Base-by-base conservation (phyloP, 2,329 filamentous ascomycete species). In the Pseudogymnoascus sp. region DNA sequence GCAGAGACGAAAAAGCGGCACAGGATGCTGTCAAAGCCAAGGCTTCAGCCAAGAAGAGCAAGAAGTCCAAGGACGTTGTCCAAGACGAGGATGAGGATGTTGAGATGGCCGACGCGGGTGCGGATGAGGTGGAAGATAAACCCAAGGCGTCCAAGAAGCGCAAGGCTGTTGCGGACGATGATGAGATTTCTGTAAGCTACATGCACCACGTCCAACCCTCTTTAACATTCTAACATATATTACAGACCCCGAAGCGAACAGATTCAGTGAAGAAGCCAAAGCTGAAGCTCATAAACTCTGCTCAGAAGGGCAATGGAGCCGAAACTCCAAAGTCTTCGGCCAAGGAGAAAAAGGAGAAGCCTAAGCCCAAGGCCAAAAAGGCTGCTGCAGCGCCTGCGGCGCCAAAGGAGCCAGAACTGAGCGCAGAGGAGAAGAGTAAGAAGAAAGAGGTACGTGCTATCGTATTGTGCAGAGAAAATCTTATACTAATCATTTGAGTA, bases 81-180 rank as follows among this genome's bases (percentile, higher is more conserved):
- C 79, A 79, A 54, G 82, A 80, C 20, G 74, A 73, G 7, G 80
- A 81, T 36, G 80, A 82, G 25, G 83, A 86, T 65, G 69, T 80
- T 8, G 85, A 86, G 3, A 86, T 88, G 79, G 79, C 78, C 41
- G 85, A 88, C 58, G 68, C 66, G 3, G 59, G 58, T 65, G 77
- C 73, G 36, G 76, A 76, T 62, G 80, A 77, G 57, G 74, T 76
- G 67, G 74, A 76, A 63, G 81, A 82, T 73, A 81, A 81, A 70
- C 71, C 81, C 6, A 83, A 82, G 71, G 76, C 76, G 58, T 76
- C 76, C 6, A 89, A 88, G 83, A 96, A 96, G 82, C 87, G 92
- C 69, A 96, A 96, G 83, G 87, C 90, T 70, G 80, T 78, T 20
- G 77, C 75, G 1, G 84, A 86, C 60, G 89, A 85, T 12, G 91